Conservation (phyloP, 1,284 basidiomycete species). For the Ceratobasidium sp. region DNA sequence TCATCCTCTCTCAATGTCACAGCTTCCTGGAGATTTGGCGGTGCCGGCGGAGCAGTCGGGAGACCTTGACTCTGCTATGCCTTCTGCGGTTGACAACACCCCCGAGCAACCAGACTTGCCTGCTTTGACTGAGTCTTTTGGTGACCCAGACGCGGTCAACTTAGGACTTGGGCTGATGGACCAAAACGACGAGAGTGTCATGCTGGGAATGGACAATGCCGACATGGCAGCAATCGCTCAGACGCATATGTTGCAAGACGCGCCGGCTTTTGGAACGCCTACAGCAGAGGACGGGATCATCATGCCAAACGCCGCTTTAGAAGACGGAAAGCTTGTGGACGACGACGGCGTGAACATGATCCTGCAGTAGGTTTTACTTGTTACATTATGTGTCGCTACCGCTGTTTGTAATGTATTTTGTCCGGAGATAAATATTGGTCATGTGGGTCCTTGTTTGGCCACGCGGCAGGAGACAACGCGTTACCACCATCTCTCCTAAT, state of each 20-base stretch:
- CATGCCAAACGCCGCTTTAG: constrained; percentile 26
- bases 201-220: constrained; percentile 29
- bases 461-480: constrained; percentile 37
- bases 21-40: constrained; percentile 23
- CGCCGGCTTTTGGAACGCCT: constrained; percentile 35
- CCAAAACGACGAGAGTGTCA: constrained; percentile 15
- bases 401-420: constrained; percentile 21
- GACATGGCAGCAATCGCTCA: constrained; percentile 31
- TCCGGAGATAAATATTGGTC: constrained; percentile 15
- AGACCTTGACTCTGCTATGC: constrained; percentile 34
- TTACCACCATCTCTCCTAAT: constrained; percentile 38
- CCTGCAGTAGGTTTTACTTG: constrained; percentile 27
- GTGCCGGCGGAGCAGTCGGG: background rate
- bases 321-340: constrained; percentile 34
- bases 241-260: constrained; percentile 27
- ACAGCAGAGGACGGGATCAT: constrained; percentile 31
- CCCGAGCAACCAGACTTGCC: constrained; percentile 32
- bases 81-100: constrained; percentile 37
- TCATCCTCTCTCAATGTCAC: constrained; percentile 36
- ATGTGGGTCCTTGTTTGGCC: constrained; percentile 39
- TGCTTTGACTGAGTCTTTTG: constrained; percentile 1
- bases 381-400: background rate
- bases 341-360: constrained; percentile 33
- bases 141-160: constrained; percentile 28
- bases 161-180: constrained; percentile 32